Evolutionary conservation across 2,329 filamentous ascomycete species (phyloP), one percentile per base, ranked within the genome.

Genomic region (Pseudogymnoascus sp.): DNA sequence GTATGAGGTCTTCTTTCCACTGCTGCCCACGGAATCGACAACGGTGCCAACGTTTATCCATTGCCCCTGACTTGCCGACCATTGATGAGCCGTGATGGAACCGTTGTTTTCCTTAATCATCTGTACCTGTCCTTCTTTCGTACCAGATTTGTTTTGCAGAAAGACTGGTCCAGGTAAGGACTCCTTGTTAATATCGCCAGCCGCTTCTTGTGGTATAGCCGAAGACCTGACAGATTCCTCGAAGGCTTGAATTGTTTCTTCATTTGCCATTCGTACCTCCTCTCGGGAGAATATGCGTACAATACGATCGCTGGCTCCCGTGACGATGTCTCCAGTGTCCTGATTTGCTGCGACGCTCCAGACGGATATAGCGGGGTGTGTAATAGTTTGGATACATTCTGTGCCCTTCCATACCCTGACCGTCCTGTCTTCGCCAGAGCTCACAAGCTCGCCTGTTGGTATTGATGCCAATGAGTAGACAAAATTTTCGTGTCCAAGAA

Each of bases 41-140:
- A 99, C 93, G 0, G 92, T 96, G n/a, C 95, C 95, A 7, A 98
- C 89, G 67, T 89, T 89, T 64, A 92, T 81, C 93, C 93, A 97
- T 73, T 92, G 81, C 62, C 85, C 81, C 67, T 88, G 81, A 68
- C 71, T 62, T 23, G 67, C 66, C 6, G 93, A 96, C 93, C 93
- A 98, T 66, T 90, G 87, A 73, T 98, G 91, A 7, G 93, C 92
- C 4, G 90, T 92, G 31, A 97, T 83, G 62, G 85, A 90, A 54
- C 92, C 92, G 71, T 96, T 88, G 6, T 84, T 79, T 74, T 96
- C 90, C 65, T 84, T 85, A 71, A 97, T 93, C 86, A 96, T 96
- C 71, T 96, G 89, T 4, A 96, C 90, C 73, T 99, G 93, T 0
- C 95, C 95, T 68, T 99, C 95, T 76, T 96, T 96, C n/a, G 90